These are phyloP conservation scores for Arthrobotrys conoides DNA, from an alignment of 2,329 filamentous ascomycete genomes.

Conservation along the genomic window DNA sequence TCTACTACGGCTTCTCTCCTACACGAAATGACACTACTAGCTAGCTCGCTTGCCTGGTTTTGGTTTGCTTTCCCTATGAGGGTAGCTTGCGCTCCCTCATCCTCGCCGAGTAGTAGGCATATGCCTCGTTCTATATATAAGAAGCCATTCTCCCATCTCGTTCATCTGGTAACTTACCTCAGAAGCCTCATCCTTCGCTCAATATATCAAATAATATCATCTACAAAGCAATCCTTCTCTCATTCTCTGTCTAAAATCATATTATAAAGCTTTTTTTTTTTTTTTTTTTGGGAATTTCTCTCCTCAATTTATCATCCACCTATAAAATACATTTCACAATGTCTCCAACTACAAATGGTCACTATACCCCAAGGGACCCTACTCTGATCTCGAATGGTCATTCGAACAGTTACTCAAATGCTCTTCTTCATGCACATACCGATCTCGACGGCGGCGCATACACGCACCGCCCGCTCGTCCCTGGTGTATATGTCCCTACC, in stretches of 20 bases:
- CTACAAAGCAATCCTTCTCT: slow-evolving; percentile 13
- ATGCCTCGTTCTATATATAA: slow-evolving; percentile 59
- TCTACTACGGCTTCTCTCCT: slow-evolving; percentile 64
- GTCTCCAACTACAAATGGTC: slow-evolving; percentile 59
- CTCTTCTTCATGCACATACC: slow-evolving; percentile 45
- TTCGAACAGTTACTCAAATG: slow-evolving; percentile 54
- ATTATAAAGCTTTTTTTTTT: slow-evolving; percentile 23
- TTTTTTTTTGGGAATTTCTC: too few relatives aligned
- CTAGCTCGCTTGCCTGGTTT: slow-evolving; percentile 50
- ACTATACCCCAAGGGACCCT: slow-evolving; percentile 52
- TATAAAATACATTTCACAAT: slow-evolving; percentile 34
- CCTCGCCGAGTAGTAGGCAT: slow-evolving; percentile 29
- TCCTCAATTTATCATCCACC: slow-evolving; percentile 1
- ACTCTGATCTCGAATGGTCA: slow-evolving; percentile 42
- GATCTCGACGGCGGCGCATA: slow-evolving; percentile 63
- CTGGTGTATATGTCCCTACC: slow-evolving; percentile 88
- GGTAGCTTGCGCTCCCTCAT: slow-evolving; percentile 34
- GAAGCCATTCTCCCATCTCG: slow-evolving; percentile 51
- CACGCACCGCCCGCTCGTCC: slow-evolving; percentile 75
- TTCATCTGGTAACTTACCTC: slow-evolving; percentile 25
- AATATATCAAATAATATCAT: slow-evolving; percentile 34
- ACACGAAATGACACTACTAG: slow-evolving; percentile 59
- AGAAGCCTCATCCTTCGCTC: slow-evolving; percentile 50
- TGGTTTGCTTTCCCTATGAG: slow-evolving; percentile 56
- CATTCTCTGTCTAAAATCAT: slow-evolving; percentile 13